A percentile compares a stretch with the other conserved stretches of the same genome.
Evolutionary conservation across 306 rosid genomes (phyloP).

Genomic region (Cucumis hystrix): DNA sequence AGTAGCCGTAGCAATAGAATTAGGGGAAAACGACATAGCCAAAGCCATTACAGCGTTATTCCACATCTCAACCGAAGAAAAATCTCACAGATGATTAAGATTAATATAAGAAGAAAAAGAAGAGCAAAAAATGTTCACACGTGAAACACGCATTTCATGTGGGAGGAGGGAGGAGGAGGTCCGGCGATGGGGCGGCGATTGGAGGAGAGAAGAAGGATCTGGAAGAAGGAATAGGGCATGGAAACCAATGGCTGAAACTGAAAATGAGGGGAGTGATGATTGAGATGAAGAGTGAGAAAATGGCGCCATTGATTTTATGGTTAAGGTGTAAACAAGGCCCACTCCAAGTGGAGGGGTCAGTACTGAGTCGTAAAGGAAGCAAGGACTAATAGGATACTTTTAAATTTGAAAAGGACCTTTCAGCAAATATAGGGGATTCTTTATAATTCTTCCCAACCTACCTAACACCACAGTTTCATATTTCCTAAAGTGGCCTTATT

Average conservation of each 20-base stretch:
- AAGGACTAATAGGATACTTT: too few species aligned
- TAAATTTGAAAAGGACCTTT: too few species aligned
- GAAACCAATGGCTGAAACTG: background rate
- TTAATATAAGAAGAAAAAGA: background rate
- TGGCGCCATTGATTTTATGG: background rate
- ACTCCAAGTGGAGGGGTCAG: too few species aligned
- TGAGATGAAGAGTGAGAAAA: background rate
- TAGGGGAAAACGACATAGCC: background rate
- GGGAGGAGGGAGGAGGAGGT: background rate
- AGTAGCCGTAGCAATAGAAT: background rate
- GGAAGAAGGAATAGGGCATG: background rate
- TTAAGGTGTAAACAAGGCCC: background rate
- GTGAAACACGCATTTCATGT: background rate
- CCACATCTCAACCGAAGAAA: background rate
- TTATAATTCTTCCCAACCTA: too few species aligned
- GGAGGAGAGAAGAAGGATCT: background rate
- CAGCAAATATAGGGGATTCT: too few species aligned
- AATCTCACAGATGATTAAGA: background rate
- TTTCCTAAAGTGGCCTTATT: too few species aligned
- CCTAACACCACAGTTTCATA: too few species aligned
- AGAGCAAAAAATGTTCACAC: background rate
- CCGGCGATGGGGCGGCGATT: background rate
- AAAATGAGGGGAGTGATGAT: background rate
- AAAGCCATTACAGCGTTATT: background rate
- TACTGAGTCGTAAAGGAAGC: too few species aligned